phyloP scores from a whole-genome alignment of 2,329 filamentous ascomycete species.

The Fusarium chuoi region DNA sequence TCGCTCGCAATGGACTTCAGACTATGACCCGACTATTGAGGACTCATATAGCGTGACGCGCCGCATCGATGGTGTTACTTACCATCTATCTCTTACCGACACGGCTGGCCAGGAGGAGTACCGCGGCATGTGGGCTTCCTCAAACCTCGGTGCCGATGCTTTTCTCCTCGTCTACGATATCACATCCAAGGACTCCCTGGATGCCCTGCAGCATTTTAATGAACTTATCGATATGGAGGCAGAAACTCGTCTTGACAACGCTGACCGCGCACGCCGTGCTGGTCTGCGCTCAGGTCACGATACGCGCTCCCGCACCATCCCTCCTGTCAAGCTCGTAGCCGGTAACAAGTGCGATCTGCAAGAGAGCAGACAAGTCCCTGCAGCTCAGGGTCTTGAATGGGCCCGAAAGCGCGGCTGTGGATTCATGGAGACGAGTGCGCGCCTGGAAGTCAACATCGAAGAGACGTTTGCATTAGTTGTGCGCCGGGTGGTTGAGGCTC shows the following conservation, averaged over 20 bases:
- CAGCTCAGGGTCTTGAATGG: slow-evolving; percentile 79
- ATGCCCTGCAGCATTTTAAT: slow-evolving; percentile 81
- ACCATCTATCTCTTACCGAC: slow-evolving; percentile 83
- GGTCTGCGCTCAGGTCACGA: slow-evolving; percentile 49
- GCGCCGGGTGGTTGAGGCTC: slow-evolving; percentile 68
- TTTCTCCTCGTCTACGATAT: slow-evolving; percentile 92
- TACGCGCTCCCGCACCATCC: slow-evolving; percentile 62
- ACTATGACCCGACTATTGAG: slow-evolving; percentile 84
- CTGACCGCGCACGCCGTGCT: slow-evolving; percentile 60
- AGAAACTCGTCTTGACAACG: slow-evolving; percentile 74
- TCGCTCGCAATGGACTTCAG: slow-evolving; percentile 83
- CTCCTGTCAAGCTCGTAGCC: slow-evolving; percentile 84
- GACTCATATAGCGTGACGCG: slow-evolving; percentile 88
- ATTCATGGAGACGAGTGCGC: slow-evolving; percentile 90
- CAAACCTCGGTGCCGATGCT: slow-evolving; percentile 81
- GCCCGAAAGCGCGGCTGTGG: slow-evolving; percentile 77
- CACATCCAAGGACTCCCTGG: slow-evolving; percentile 74
- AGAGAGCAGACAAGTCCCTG: slow-evolving; percentile 74
- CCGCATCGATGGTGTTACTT: slow-evolving; percentile 80
- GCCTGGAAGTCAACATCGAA: slow-evolving; percentile 88
- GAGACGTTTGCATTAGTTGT: slow-evolving; percentile 83
- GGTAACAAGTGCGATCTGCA: slow-evolving; percentile 89
- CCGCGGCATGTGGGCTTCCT: slow-evolving; percentile 84
- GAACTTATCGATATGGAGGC: slow-evolving; percentile 86
- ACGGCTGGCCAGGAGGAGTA: slow-evolving; percentile 93